Evolutionary conservation across 1,139 yeast genomes (phyloP).

Genomic region (Diutina pseudorugosa): DNA sequence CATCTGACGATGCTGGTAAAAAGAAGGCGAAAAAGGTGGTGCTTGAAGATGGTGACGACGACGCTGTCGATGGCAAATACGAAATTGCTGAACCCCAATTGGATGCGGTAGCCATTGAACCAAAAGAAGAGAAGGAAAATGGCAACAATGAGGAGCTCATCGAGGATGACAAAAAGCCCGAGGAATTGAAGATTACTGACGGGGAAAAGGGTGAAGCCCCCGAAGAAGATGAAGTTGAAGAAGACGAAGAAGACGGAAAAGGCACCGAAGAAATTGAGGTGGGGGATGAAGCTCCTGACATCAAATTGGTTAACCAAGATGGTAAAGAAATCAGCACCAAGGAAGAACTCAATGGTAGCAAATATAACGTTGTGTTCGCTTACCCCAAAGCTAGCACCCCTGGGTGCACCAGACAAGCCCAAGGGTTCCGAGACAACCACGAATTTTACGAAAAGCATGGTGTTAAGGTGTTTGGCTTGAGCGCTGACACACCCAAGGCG

Average conservation of each 20-base stretch:
- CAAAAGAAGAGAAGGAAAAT: not conserved
- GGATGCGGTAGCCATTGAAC: not conserved
- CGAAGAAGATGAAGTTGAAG: conserved; percentile 7
- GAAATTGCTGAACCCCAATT: not conserved
- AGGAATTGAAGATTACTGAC: not conserved
- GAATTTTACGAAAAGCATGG: conserved; percentile 41
- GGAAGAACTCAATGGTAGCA: conserved; percentile 33
- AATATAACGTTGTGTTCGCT: conserved; percentile 53
- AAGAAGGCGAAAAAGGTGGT: not conserved
- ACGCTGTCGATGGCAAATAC: conserved; percentile 16
- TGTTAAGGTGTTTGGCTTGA: conserved; percentile 47
- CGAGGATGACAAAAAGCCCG: not conserved
- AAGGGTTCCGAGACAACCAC: conserved; percentile 69
- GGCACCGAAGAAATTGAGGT: conserved; percentile 27
- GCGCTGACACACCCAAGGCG: conserved; percentile 63
- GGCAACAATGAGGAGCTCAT: not conserved
- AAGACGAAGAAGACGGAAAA: not conserved
- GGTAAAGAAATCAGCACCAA: conserved; percentile 42
- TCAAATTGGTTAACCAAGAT: conserved; percentile 54
- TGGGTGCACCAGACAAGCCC: conserved; percentile 89
- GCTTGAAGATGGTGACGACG: conserved; percentile 21
- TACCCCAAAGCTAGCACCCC: conserved; percentile 94
- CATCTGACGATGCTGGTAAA: not conserved
- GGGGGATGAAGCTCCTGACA: conserved; percentile 63
- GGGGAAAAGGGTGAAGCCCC: conserved; percentile 6